These are phyloP conservation scores for Harringtonia aguacate DNA, from an alignment of 2,329 filamentous ascomycete genomes.

Conservation along the genomic window DNA sequence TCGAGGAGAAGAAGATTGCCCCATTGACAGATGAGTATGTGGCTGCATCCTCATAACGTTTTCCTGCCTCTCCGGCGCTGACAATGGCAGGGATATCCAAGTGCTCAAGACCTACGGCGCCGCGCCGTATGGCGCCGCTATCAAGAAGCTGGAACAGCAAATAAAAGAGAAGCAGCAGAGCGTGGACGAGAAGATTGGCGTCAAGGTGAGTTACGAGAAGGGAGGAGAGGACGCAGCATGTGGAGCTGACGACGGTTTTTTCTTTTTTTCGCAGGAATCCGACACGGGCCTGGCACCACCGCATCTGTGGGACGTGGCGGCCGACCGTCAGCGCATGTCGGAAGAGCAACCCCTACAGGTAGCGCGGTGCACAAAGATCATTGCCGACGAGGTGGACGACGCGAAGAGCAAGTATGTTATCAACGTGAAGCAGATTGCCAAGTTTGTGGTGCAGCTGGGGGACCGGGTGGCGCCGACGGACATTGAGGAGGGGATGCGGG, in stretches of 20 bases:
- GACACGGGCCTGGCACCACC: conserved; percentile 96
- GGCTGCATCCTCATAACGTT: background rate
- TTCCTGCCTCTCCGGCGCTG: conserved; percentile 12
- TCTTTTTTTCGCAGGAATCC: too few species aligned
- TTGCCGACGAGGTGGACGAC: conserved; percentile 87
- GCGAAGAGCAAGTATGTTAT: conserved; percentile 99
- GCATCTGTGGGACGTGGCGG: conserved; percentile 97
- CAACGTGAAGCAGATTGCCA: conserved; percentile 99
- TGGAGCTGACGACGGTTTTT: conserved; percentile 11
- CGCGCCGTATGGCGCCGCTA: conserved; percentile 81
- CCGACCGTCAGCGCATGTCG: conserved; percentile 95
- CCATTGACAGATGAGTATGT: conserved; percentile 91
- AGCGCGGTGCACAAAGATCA: conserved; percentile 97
- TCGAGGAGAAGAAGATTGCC: conserved; percentile 99
- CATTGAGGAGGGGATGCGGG: conserved; percentile 98
- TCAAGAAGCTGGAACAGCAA: conserved; percentile 97
- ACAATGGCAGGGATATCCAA: conserved; percentile 76
- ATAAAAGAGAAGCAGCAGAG: conserved; percentile 99
- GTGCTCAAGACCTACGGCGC: conserved; percentile 98
- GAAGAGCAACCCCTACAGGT: conserved; percentile 98
- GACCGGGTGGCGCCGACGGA: conserved; percentile 95
- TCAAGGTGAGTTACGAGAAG: conserved; percentile 44
- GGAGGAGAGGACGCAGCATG: conserved; percentile 9
- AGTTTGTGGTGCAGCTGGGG: conserved; percentile 96
- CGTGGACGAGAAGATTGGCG: conserved; percentile 96